A percentile compares a stretch with the other conserved stretches of the same genome.
These are phyloP conservation scores for Dothistroma pini DNA, from an alignment of 2,329 filamentous ascomycete species.

Conservation along the genomic window DNA sequence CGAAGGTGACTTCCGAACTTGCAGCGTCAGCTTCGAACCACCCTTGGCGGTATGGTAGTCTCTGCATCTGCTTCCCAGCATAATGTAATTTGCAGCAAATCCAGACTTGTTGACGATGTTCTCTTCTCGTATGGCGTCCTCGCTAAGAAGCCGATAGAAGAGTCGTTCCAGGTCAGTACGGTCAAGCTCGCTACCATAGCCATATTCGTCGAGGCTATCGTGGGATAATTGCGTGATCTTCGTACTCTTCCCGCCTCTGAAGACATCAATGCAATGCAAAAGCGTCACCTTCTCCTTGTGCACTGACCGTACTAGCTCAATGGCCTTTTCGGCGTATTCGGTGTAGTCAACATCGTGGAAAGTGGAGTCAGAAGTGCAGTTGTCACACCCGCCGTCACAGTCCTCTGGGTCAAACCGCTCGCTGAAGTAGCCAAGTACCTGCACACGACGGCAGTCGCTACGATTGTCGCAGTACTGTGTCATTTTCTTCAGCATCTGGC, in stretches of 20 bases:
- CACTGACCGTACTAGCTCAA: constrained; percentile 62
- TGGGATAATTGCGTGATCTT: constrained; percentile 54
- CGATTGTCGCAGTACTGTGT: constrained; percentile 86
- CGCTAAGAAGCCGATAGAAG: constrained; percentile 70
- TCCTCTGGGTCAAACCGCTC: constrained; percentile 71
- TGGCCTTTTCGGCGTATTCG: constrained; percentile 64
- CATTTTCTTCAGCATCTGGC: constrained; percentile 79
- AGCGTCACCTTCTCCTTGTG: constrained; percentile 63
- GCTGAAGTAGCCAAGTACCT: constrained; percentile 91
- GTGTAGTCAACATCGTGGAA: constrained; percentile 77
- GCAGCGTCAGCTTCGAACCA: constrained; percentile 47
- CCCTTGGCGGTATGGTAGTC: constrained; percentile 47
- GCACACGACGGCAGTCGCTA: constrained; percentile 79
- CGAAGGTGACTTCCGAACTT: constrained; percentile 44
- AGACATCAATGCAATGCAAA: constrained; percentile 76
- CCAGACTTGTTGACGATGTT: constrained; percentile 42
- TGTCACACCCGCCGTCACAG: constrained; percentile 79
- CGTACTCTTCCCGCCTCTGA: constrained; percentile 66
- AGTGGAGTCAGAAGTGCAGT: constrained; percentile 69
- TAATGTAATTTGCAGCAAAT: constrained; percentile 72
- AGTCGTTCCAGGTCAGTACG: constrained; percentile 77
- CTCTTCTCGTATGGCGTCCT: constrained; percentile 69
- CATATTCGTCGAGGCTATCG: constrained; percentile 57
- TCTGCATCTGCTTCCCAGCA: constrained; percentile 40
- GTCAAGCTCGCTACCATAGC: constrained; percentile 65